phyloP scores from a whole-genome alignment of 495 filamentous ascomycete genomes.

The Penicillium maclennaniae region DNA sequence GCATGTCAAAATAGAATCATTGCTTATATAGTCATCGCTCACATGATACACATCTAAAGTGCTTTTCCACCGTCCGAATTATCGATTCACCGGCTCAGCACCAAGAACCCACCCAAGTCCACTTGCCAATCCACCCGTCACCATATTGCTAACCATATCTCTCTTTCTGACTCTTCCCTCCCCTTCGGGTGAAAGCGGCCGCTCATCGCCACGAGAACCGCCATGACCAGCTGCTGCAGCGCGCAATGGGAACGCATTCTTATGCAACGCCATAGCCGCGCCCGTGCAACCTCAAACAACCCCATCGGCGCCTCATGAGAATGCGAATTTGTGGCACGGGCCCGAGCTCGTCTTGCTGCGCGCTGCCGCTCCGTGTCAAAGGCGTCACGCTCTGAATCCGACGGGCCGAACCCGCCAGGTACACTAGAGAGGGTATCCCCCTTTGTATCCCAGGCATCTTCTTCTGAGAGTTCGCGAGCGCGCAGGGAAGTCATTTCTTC shows the following conservation, averaged over 20 bases:
- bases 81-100: slow-evolving; percentile 54
- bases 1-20: not conserved
- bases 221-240: slow-evolving; percentile 23
- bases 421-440: slow-evolving; percentile 55
- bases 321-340: slow-evolving; percentile 31
- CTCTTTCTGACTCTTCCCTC: slow-evolving; percentile 63
- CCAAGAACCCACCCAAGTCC: slow-evolving; percentile 85
- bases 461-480: slow-evolving; percentile 67
- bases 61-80: slow-evolving; percentile 1
- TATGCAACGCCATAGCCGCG: slow-evolving; percentile 69
- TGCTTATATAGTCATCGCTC: slow-evolving; percentile 5
- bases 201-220: slow-evolving; percentile 22
- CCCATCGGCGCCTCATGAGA: slow-evolving; percentile 85
- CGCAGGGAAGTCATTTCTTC: slow-evolving; percentile 71
- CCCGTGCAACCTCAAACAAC: slow-evolving; percentile 88
- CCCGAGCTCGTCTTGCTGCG: slow-evolving; percentile 31
- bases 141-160: slow-evolving; percentile 75
- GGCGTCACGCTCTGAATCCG: slow-evolving; percentile 45
- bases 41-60: not conserved
- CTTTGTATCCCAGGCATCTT: slow-evolving; percentile 66
- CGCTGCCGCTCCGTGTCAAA: slow-evolving; percentile 41
- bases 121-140: slow-evolving; percentile 67
- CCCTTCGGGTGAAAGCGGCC: slow-evolving; percentile 21
- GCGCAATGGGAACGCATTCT: slow-evolving; percentile 56
- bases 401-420: slow-evolving; percentile 61